Evolutionary conservation across 352 stramenopile genomes (phyloP), one percentile per base, ranked within the genome.

Genomic region (Halophytophthora polymorphica): DNA sequence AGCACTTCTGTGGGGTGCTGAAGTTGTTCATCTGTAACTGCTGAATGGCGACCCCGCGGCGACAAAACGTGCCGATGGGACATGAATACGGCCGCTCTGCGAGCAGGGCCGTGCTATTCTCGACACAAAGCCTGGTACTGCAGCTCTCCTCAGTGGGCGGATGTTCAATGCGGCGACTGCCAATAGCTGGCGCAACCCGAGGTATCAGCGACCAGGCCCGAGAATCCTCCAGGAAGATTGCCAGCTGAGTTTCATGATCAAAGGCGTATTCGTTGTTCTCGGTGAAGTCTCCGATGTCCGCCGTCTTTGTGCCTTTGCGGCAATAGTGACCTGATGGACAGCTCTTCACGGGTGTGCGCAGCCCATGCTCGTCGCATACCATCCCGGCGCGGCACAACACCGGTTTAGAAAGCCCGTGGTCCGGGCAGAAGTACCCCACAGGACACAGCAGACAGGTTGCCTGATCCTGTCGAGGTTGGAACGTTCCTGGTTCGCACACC

Each of bases 261-360:
- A 84, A 56, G 4, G 49, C 44, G 43, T 91, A 94, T 38, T 88
- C 68, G 0, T 33, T 3, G 36, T 84, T 85, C n/a, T 48, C 60
- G 25, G 64, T 56, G 52, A 93, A 97, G 41, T 93, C 85, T 0
- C 31, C 54, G 0, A 67, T 71, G 43, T 91, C 71, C 14, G 64
- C 61, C 0, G 80, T 94, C 66, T 99, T 99, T 0, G 94, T 98
- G 11, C 96, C 96, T 34, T 83, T 75, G 7, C 80, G 72, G 53
- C 96, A 99, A 51, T 97, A 98, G 55, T 98, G 88, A 2, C 96
- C 96, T 21, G 69, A 77, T 3, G 95, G 85, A 66, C 96, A 99
- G 15, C 61, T 63, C 35, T 81, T 95, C 0, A 73, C 66, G 3
- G 96, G 88, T 5, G 69, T 64, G 3, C 71, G 57, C 1, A 98